Base-by-base conservation (phyloP, 1,284 basidiomycete genomes). In the Heterobasidion parviporum region DNA sequence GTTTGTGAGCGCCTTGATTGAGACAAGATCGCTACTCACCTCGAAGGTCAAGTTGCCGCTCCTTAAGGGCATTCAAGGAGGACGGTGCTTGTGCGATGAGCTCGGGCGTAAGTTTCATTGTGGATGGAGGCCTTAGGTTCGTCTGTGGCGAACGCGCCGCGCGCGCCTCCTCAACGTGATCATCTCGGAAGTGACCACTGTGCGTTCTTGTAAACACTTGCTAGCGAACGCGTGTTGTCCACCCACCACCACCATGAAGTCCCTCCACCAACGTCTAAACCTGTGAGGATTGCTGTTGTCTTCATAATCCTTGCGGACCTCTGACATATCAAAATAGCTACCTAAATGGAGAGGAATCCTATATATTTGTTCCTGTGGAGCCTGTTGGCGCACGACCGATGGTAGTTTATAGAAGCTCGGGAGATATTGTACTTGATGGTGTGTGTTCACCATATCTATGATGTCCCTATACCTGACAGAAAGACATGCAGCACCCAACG, bases 1-100 rank as follows among this genome's bases (percentile, higher is more conserved):
- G 58, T 67, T 66, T 63, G 67, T 62, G 62, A 70, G 64, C 65
- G 62, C 55, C 57, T 57, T 51, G 57, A 57, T 32, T 48, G 56
- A 60, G 45, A 56, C 49, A 59, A 55, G 54, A 50, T 56, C 44
- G 44, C 43, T 57, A 72, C 85, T 67, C 67, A 93, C 94, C 94
- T 82, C 94, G 77, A 53, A 98, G 82, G 69, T 98, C 94, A 58
- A 99, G 81, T 74, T 98, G 92, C 57, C 97, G 83, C 71, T 99
- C 94, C 73, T 94, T 95, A 56, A 95, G 72, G 35, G 94, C 85
- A 68, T 96, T 98, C 62, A 97, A 78, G 59, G 85, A 82, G 56
- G 91, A 91, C 54, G 81, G 74, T 50, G 84, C 84, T 68, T 89
- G 83, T 18, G 82, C 83, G 61, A 95, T 79, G 62, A 96, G 83